These are phyloP conservation scores for Colletotrichum graminicola DNA, from an alignment of 2,329 filamentous ascomycete species.

Conservation along the genomic window DNA sequence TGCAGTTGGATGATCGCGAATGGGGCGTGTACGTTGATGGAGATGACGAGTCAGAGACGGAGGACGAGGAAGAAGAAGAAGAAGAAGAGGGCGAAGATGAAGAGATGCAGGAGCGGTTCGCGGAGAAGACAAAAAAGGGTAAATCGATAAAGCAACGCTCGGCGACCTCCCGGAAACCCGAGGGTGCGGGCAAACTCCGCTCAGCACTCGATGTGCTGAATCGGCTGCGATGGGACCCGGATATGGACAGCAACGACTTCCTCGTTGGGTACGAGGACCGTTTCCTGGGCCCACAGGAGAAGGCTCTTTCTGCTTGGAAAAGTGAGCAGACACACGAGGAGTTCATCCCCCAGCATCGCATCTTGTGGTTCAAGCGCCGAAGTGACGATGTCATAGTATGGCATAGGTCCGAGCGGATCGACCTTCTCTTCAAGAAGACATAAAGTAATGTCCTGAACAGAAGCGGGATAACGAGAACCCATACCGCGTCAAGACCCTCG, in stretches of 20 bases:
- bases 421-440: conserved; percentile 54
- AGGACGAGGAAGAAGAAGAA: conserved; percentile 48
- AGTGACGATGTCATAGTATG: conserved; percentile 66
- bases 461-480: background rate
- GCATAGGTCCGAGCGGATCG: conserved; percentile 66
- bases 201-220: conserved; percentile 70
- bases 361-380: conserved; percentile 70
- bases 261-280: conserved; percentile 73
- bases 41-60: conserved; percentile 55
- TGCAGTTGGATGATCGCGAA: conserved; percentile 61
- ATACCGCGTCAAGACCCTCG: too few species aligned
- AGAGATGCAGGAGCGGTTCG: conserved; percentile 19
- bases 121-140: conserved; percentile 41
- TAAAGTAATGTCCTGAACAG: background rate
- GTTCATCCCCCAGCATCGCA: conserved; percentile 75
- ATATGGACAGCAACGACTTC: conserved; percentile 64
- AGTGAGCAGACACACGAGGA: conserved; percentile 73
- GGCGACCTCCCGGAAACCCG: conserved; percentile 46
- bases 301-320: conserved; percentile 68
- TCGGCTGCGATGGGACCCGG: conserved; percentile 70
- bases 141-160: conserved; percentile 33
- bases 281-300: conserved; percentile 67
- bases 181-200: conserved; percentile 62
- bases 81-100: conserved; percentile 45
- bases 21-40: conserved; percentile 65